Conservation (phyloP, 1,284 basidiomycete species). For the Ganoderma multipileum region DNA sequence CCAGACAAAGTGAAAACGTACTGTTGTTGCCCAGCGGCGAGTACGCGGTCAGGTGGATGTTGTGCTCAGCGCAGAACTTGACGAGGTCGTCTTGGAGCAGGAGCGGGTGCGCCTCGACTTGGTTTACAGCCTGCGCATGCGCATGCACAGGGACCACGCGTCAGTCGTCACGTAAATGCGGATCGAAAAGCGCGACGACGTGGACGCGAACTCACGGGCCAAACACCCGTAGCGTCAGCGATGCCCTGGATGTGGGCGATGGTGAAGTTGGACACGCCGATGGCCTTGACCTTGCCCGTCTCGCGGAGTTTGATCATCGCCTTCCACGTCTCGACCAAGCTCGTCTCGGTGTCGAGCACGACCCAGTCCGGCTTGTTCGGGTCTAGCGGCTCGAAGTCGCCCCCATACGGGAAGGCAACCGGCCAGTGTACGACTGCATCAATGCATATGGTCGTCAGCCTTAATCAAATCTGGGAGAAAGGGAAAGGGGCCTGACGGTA, state of each 20-base stretch:
- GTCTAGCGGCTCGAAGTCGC: slow-evolving; percentile 59
- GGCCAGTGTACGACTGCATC: slow-evolving; percentile 87
- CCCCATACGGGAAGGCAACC: slow-evolving; percentile 71
- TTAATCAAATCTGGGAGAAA: background rate
- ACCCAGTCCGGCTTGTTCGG: slow-evolving; percentile 52
- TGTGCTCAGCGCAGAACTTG: slow-evolving; percentile 72
- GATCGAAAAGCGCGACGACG: background rate
- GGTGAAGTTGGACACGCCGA: slow-evolving; percentile 87
- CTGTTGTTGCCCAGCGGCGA: slow-evolving; percentile 85
- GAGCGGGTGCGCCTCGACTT: slow-evolving; percentile 86
- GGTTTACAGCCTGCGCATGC: slow-evolving; percentile 64
- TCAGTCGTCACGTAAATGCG: too few species aligned
- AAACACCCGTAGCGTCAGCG: slow-evolving; percentile 77
- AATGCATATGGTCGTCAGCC: slow-evolving; percentile 3
- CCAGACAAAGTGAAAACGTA: slow-evolving; percentile 38
- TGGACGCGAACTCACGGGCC: slow-evolving; percentile 54
- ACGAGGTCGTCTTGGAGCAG: slow-evolving; percentile 76
- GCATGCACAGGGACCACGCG: too few species aligned
- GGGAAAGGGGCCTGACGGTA: slow-evolving; percentile 48
- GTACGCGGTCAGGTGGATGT: slow-evolving; percentile 86
- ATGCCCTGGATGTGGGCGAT: slow-evolving; percentile 72
- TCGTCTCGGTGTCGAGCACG: slow-evolving; percentile 65
- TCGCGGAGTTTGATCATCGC: slow-evolving; percentile 70
- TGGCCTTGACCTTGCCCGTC: slow-evolving; percentile 59
- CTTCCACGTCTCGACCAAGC: slow-evolving; percentile 84